Conservation (phyloP, 2,329 filamentous ascomycete genomes). For the Hypocreales sp. region DNA sequence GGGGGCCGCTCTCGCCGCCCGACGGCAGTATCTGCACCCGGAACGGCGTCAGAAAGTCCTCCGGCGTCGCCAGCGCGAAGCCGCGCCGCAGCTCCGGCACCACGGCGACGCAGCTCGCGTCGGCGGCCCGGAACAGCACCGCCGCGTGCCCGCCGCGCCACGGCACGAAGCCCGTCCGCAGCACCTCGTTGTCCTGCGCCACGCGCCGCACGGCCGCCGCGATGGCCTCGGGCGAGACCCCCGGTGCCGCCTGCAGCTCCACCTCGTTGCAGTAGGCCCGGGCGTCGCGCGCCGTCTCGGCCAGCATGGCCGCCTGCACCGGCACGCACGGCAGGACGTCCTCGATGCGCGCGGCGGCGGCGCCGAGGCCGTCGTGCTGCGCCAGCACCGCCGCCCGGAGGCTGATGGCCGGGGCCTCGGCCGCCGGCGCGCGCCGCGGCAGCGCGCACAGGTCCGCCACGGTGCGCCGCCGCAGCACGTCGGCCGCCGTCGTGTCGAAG, state of each 20-base stretch:
- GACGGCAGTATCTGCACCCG: constrained; percentile 34
- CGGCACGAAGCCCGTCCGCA: constrained; percentile 61
- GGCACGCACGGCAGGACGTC: constrained; percentile 49
- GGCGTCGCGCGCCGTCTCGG: constrained; percentile 47
- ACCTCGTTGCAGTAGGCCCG: constrained; percentile 67
- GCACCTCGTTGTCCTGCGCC: constrained; percentile 41
- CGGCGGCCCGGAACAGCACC: constrained; percentile 43
- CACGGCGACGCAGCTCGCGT: constrained; percentile 23
- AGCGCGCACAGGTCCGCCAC: constrained; percentile 14
- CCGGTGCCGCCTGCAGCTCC: constrained; percentile 38
- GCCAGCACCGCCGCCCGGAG: constrained; percentile 5
- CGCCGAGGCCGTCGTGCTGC: constrained; percentile 5
- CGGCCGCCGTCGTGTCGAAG: constrained; percentile 37
- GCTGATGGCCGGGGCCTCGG: not conserved
- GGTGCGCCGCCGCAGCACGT: constrained; percentile 42
- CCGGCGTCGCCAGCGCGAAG: constrained; percentile 21
- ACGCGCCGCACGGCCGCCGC: constrained; percentile 32
- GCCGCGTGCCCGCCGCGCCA: constrained; percentile 20
- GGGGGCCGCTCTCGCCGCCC: constrained; percentile 7
- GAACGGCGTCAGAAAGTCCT: constrained; percentile 39
- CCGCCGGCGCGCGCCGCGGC: constrained; percentile 1
- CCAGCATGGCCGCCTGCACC: constrained; percentile 66
- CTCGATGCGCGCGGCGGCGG: constrained; percentile 14
- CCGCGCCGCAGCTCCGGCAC: constrained; percentile 20
- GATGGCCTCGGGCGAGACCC: constrained; percentile 22